Conservation (phyloP, 2,329 filamentous ascomycete species). For the Cladosporium sp. region DNA sequence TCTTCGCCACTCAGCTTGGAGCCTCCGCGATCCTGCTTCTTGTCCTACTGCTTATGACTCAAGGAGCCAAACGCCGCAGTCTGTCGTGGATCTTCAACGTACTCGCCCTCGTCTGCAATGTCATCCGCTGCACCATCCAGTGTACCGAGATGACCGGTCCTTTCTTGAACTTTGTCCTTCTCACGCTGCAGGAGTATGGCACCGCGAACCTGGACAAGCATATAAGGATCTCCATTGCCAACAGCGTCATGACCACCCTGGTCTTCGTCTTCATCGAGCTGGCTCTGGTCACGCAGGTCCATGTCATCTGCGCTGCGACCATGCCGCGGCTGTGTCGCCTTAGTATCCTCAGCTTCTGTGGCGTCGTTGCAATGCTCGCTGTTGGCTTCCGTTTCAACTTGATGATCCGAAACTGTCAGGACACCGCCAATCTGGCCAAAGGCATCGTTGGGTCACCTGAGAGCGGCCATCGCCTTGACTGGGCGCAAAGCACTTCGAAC, state of each 20-base stretch:
- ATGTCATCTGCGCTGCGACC: conserved; percentile 59
- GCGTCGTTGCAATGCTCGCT: conserved; percentile 51
- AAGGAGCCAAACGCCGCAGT: conserved; percentile 63
- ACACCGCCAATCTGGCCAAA: conserved; percentile 18
- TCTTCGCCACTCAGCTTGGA: conserved; percentile 70
- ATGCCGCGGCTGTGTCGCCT: conserved; percentile 44
- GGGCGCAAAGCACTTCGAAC: conserved; percentile 37
- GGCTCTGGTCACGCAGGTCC: conserved; percentile 63
- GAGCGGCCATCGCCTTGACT: not conserved
- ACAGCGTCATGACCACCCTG: conserved; percentile 52
- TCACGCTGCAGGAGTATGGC: conserved; percentile 20
- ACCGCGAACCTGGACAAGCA: conserved; percentile 21
- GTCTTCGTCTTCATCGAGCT: conserved; percentile 57
- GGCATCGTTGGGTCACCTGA: not conserved
- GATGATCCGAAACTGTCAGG: conserved; percentile 48
- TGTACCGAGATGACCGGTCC: conserved; percentile 61
- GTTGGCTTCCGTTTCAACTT: conserved; percentile 56
- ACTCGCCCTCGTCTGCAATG: conserved; percentile 60
- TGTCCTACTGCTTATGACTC: conserved; percentile 67
- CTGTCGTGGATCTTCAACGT: conserved; percentile 67
- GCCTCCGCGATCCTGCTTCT: conserved; percentile 65
- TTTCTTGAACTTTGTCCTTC: conserved; percentile 57
- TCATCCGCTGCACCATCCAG: conserved; percentile 60
- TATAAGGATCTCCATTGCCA: conserved; percentile 44
- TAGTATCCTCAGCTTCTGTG: conserved; percentile 50